A percentile compares a stretch with the other conserved stretches of the same genome.
Evolutionary conservation across 1,284 basidiomycete species (phyloP).

Genomic region (Apiotrichum gracile): DNA sequence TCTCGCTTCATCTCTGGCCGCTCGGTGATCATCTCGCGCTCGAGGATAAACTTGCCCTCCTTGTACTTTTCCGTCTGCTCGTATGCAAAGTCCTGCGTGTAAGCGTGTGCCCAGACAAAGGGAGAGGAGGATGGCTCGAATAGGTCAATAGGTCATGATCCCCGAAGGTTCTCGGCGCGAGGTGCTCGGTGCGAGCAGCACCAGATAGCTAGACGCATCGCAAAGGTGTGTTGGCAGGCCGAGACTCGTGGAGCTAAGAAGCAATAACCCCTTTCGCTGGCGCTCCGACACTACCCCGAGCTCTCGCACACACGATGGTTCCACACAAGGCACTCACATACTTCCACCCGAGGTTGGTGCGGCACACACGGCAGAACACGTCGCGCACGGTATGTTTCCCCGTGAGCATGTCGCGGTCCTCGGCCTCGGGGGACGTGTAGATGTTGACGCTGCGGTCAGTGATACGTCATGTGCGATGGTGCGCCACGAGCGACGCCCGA

Average conservation of each 20-base stretch:
- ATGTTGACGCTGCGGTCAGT: slow-evolving; percentile 70
- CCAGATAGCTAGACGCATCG: too few relatives aligned
- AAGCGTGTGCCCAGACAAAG: neutral
- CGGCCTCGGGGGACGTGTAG: slow-evolving; percentile 68
- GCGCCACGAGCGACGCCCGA: too few relatives aligned
- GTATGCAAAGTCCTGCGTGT: slow-evolving; percentile 75
- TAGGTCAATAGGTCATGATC: too few relatives aligned
- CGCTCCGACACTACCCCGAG: too few relatives aligned
- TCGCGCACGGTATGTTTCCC: slow-evolving; percentile 94
- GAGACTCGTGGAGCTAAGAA: too few relatives aligned
- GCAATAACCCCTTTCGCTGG: too few relatives aligned
- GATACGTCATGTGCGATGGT: too few relatives aligned
- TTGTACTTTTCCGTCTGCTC: slow-evolving; percentile 92
- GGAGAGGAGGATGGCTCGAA: neutral
- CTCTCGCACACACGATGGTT: neutral
- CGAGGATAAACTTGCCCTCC: slow-evolving; percentile 95
- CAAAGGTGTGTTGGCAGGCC: too few relatives aligned
- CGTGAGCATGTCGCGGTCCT: slow-evolving; percentile 92
- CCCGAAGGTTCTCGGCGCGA: too few relatives aligned
- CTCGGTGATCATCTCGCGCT: slow-evolving; percentile 69
- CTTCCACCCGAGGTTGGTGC: slow-evolving; percentile 87
- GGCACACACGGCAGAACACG: slow-evolving; percentile 85
- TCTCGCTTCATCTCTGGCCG: slow-evolving; percentile 30
- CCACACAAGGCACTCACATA: slow-evolving; percentile 60
- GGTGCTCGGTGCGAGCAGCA: too few relatives aligned